phyloP scores from a whole-genome alignment of 768 basidiomycete genomes.

The Butyriboletus loyo region DNA sequence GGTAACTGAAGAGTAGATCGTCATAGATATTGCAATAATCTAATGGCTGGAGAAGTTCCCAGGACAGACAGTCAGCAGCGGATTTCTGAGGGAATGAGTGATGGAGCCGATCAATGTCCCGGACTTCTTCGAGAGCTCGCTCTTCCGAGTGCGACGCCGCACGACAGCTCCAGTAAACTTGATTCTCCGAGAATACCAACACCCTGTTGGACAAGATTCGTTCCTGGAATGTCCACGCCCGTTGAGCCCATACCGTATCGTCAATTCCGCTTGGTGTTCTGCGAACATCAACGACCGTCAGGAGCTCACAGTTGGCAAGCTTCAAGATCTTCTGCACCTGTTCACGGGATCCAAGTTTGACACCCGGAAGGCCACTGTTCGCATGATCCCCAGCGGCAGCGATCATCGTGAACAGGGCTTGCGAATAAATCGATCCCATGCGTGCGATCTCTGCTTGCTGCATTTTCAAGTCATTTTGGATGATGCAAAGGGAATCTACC shows the following conservation, averaged over 20 bases:
- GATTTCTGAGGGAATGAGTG: background rate
- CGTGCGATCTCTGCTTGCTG: conserved; percentile 14
- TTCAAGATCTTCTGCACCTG: conserved; percentile 8
- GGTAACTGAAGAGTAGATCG: conserved; percentile 1
- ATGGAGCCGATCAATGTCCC: background rate
- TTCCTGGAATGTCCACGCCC: conserved; percentile 23
- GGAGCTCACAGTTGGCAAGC: conserved; percentile 5
- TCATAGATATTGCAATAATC: background rate
- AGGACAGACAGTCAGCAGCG: background rate
- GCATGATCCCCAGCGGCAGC: conserved; percentile 14
- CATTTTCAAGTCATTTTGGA: conserved; percentile 17
- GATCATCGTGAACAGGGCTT: conserved; percentile 18
- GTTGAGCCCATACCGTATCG: conserved; percentile 6
- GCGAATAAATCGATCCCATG: conserved; percentile 22
- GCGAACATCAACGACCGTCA: conserved; percentile 9
- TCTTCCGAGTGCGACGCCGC: conserved; percentile 9
- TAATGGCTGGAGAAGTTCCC: background rate
- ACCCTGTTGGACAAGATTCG: conserved; percentile 13
- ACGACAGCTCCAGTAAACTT: conserved; percentile 19
- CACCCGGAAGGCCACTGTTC: conserved; percentile 10
- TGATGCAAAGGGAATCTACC: conserved; percentile 26
- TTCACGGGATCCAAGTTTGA: conserved; percentile 2
- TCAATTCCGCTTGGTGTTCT: background rate
- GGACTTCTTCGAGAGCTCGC: conserved; percentile 7
- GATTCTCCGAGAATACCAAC: conserved; percentile 16